Evolutionary conservation across 2,329 filamentous ascomycete genomes (phyloP), one percentile per base, ranked within the genome.

Genomic region (Exophiala calicioides): DNA sequence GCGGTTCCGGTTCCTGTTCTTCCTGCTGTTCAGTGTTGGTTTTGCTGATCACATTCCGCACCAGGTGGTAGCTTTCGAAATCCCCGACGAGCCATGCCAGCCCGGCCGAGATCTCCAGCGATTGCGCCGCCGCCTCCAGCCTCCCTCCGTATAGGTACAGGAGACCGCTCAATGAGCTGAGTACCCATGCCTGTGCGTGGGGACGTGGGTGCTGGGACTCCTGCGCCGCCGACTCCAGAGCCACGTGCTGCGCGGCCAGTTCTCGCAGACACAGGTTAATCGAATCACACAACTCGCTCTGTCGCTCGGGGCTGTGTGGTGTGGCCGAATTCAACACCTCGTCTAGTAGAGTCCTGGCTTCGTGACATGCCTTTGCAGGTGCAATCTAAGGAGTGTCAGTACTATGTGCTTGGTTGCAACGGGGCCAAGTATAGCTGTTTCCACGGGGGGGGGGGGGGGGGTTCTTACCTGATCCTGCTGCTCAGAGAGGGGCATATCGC

Each of bases 151-250:
- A 43, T 9, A 43, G 30, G 30, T 33, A 24, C 15, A 23, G 20
- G 13, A 43, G 30, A 9, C 39, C 39, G 13, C 30, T 34, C 21
- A 43, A 12, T 6, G 39, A 20, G 15, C 30, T 43, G 3, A 43
- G 13, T 15, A 43, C 39, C 39, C 39, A 43, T 27, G 39, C n/a
- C 13, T 43, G 39, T 5, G 39, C 39, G 15, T 43, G 39, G 10
- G 20, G 18, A 13, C 30, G 39, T 7, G 39, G 29, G 34, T 13
- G 20, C 24, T 23, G 20, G 18, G 21, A 13, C 9, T 13, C 29
- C 27, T 23, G 20, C n/a, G 39, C 39, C 1, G 39, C 39, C 10
- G 32, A 20, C 34, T 42, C 27, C 2, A 42, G 39, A 18, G 15
- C 18, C 9, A 24, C 20, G 24, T 42, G 39, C 19, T 42, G 39